Base-by-base conservation (phyloP, 345 rosid species). In the Cardiospermum halicacabum region DNA sequence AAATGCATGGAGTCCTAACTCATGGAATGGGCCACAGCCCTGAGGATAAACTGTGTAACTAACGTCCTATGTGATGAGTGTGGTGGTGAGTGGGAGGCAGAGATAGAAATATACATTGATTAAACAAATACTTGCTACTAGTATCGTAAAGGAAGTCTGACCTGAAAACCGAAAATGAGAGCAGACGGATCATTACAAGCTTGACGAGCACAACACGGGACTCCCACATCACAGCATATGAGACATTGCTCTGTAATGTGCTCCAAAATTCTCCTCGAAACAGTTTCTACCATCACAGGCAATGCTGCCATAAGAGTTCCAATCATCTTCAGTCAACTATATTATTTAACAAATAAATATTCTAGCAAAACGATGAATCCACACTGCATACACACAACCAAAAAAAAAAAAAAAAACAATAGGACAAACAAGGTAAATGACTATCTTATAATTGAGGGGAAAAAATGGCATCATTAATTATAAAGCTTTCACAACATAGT, bases 91-190 rank as follows among this genome's bases (percentile, higher is more conserved):
- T 16, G n/a, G 16, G 30, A 11, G 32, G 11, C 1, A 25, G 61
- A 12, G n/a, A 25, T 7, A 4, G 62, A 4, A 2, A 2, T 21
- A 58, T 40, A n/a, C n/a, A n/a, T n/a, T n/a, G n/a, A n/a, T n/a
- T n/a, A n/a, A n/a, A n/a, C n/a, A n/a, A n/a, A n/a, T n/a, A n/a
- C n/a, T n/a, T n/a, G n/a, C n/a, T n/a, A n/a, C n/a, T n/a, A n/a
- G n/a, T n/a, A n/a, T n/a, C n/a, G n/a, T n/a, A 32, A 32, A 32
- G 43, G 58, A 60, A 64, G 51, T 66, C 83, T 63, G 48, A 95
- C 99, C 96, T 91, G 97, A 80, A 95, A 95, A 69, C 91, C 85
- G 66, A 91, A 95, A 68, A 91, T 95, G 72, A 95, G 89, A 62
- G 93, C 85, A 31, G 99, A 85, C 60, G 96, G 96, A 68, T 95